Conservation (phyloP, 1,284 basidiomycete genomes). For the Cryptococcus floricola region DNA sequence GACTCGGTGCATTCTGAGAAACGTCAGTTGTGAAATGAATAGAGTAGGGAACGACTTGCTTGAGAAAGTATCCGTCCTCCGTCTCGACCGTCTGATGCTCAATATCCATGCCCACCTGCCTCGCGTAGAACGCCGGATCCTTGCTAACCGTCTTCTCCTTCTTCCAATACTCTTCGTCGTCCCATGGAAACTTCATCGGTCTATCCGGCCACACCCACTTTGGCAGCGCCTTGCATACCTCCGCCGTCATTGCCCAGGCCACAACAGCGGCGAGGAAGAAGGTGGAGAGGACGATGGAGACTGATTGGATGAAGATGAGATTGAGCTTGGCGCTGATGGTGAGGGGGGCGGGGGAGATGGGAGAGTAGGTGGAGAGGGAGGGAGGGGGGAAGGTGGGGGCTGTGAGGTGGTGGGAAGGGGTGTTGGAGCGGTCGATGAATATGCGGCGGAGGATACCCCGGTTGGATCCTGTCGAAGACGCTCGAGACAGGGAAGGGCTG, state of each 20-base stretch:
- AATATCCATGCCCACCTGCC: constrained; percentile 57
- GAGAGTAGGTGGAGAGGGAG: constrained; percentile 42
- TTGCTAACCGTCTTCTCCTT: constrained; percentile 53
- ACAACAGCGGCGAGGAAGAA: constrained; percentile 53
- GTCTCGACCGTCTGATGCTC: constrained; percentile 58
- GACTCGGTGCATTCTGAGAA: constrained; percentile 54
- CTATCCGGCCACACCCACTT: constrained; percentile 33
- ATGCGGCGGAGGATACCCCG: constrained; percentile 42
- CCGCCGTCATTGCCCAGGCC: constrained; percentile 45
- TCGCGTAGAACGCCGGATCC: constrained; percentile 58
- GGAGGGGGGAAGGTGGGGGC: constrained; percentile 49
- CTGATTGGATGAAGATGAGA: constrained; percentile 51
- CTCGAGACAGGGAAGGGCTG: constrained; percentile 23
- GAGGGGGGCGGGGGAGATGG: constrained; percentile 36
- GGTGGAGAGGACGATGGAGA: constrained; percentile 54
- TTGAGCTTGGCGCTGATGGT: constrained; percentile 34
- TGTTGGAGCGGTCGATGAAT: constrained; percentile 45
- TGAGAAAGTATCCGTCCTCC: constrained; percentile 58
- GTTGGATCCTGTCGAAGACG: constrained; percentile 28
- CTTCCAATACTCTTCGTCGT: constrained; percentile 53
- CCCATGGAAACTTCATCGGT: constrained; percentile 52
- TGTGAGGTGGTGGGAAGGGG: constrained; percentile 46
- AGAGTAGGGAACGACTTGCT: constrained; percentile 27
- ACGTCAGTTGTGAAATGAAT: not conserved
- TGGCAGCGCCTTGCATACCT: constrained; percentile 35